phyloP scores from a whole-genome alignment of 192 early-diverging fungal species.

The Gonapodya prolifera region DNA sequence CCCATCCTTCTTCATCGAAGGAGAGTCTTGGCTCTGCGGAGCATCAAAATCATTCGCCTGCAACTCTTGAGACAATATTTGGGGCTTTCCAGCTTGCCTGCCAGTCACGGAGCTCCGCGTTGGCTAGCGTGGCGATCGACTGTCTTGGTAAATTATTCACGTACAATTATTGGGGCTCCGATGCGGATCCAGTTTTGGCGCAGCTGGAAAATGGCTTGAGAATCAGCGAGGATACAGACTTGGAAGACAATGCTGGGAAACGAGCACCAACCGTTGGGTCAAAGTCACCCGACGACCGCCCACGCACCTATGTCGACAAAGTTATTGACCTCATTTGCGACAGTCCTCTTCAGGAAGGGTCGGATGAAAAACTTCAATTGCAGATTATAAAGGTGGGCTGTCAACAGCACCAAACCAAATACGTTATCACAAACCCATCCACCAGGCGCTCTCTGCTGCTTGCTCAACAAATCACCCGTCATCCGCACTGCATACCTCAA shows the following conservation, averaged over 20 bases:
- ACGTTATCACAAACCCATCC: constrained; percentile 13
- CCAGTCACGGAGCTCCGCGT: constrained; percentile 40
- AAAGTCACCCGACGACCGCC: constrained; percentile 6
- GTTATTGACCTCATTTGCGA: constrained; percentile 68
- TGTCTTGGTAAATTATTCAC: constrained; percentile 67
- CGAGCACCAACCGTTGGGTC: constrained; percentile 25
- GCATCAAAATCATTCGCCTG: not conserved
- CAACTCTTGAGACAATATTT: not conserved
- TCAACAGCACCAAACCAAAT: not conserved
- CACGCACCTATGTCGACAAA: constrained; percentile 31
- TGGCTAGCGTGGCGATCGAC: constrained; percentile 60
- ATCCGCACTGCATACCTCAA: constrained; percentile 52
- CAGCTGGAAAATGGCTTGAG: constrained; percentile 5
- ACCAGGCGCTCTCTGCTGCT: constrained; percentile 60
- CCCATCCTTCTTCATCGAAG: constrained; percentile 11
- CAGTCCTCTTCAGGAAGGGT: constrained; percentile 62
- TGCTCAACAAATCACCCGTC: constrained; percentile 47
- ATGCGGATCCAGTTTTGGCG: constrained; percentile 11
- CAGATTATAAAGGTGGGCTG: constrained; percentile 70
- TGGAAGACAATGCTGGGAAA: constrained; percentile 14
- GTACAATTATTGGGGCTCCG: constrained; percentile 41
- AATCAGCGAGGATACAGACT: constrained; percentile 13
- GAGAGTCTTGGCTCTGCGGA: constrained; percentile 5
- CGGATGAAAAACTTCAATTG: constrained; percentile 75
- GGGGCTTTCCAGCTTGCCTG: constrained; percentile 28